Conservation (phyloP, 257 asterid genomes). For the Ligustrum vulgare region DNA sequence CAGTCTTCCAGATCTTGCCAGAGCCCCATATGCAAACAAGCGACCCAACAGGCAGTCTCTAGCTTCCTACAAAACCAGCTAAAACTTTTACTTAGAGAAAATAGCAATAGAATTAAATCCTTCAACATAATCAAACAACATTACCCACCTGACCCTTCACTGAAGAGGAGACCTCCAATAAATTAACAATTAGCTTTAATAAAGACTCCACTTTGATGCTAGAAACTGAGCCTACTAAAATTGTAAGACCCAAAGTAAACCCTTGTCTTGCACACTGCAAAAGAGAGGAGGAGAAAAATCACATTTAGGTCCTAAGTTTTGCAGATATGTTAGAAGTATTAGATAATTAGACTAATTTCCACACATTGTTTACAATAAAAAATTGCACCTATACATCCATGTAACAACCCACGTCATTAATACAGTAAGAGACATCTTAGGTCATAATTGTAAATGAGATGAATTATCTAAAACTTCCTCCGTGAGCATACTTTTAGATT, state of each 20-base stretch:
- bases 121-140: neutral
- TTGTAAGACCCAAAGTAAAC: slow-evolving; percentile 82
- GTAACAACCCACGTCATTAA: neutral
- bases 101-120: neutral
- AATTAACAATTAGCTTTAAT: slow-evolving; percentile 67
- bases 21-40: slow-evolving; percentile 93
- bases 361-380: neutral
- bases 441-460: neutral
- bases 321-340: neutral
- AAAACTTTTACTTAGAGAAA: slow-evolving; percentile 24
- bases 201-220: slow-evolving; percentile 71
- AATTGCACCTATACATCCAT: neutral
- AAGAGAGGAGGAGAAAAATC: slow-evolving; percentile 6
- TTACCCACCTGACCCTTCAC: slow-evolving; percentile 96
- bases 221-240: slow-evolving; percentile 64
- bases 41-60: slow-evolving; percentile 86
- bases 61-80: slow-evolving; percentile 59
- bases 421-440: neutral
- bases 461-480: neutral
- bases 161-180: slow-evolving; percentile 85
- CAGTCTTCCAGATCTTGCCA: slow-evolving; percentile 89
- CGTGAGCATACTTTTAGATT: neutral
- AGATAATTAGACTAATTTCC: neutral
- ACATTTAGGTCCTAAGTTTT: slow-evolving; percentile 9
- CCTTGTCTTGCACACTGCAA: slow-evolving; percentile 98